Percentiles rank a stretch among this genome's conserved stretches.
These are phyloP conservation scores for Ganoderma sinense DNA, from an alignment of 1,284 basidiomycete species.

Conservation along the genomic window DNA sequence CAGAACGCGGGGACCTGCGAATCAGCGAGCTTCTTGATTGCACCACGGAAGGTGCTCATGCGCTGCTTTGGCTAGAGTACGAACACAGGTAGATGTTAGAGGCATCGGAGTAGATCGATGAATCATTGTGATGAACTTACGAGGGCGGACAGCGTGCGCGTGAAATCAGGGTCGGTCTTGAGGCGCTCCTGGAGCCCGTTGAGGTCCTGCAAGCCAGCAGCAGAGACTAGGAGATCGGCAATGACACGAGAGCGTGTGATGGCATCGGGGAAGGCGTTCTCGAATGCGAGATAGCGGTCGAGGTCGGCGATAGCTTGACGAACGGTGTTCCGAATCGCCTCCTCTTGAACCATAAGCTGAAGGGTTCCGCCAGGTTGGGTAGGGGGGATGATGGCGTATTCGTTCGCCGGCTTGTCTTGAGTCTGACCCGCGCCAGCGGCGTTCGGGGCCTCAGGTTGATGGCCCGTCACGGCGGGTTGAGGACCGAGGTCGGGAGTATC, in stretches of 20 bases:
- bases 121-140: neutral
- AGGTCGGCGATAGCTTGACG: neutral
- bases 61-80: constrained; percentile 7
- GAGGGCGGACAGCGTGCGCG: neutral
- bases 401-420: neutral
- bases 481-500: neutral
- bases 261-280: neutral
- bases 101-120: neutral
- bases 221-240: neutral
- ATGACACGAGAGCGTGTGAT: neutral
- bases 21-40: neutral
- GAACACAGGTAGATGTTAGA: neutral
- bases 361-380: neutral
- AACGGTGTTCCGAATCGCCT: neutral
- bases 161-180: neutral
- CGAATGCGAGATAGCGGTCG: neutral
- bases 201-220: neutral
- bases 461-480: neutral
- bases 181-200: neutral
- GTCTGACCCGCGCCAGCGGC: neutral
- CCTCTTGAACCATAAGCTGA: neutral
- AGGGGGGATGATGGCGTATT: neutral
- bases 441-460: neutral
- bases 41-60: constrained; percentile 7
- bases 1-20: neutral